Evolutionary conservation across 2,329 filamentous ascomycete species (phyloP), one percentile per base, ranked within the genome.

Genomic region (Paecilomyces sp.): DNA sequence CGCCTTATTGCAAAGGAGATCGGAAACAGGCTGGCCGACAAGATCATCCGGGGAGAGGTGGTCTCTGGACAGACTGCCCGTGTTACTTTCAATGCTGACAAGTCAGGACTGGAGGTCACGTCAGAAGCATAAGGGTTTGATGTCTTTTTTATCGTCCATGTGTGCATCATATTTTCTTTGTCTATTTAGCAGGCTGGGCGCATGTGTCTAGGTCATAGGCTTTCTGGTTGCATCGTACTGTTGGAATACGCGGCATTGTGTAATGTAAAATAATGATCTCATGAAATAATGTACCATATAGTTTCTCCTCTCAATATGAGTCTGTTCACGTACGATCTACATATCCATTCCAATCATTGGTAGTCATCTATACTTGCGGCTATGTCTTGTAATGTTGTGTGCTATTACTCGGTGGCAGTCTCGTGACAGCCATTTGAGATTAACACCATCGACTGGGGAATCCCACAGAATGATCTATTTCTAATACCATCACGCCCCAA

Each of bases 1-100:
- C 83, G 94, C 41, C 83, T 97, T 57, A 97, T 97, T 65, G 86
- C 89, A 24, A 96, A 89, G 69, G 87, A 97, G 76, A 91, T 99
- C 65, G 88, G 90, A 61, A 97, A 97, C 73, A 83, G 86, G 3
- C 82, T 97, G 47, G 94, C 94, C 0, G 92, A 96, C 70, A 89
- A 88, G 78, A 95, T 99, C 67, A 97, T 97, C 67, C 83, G 89
- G 58, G 94, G 94, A 22, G 80, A 91, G 74, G 77, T 97, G 61
- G 89, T 87, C 74, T 84, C 80, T 60, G 92, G 91, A 0, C 87
- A 96, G 68, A 83, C 78, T 2, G 93, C 89, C 3, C 82, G 81
- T 60, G 89, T 96, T 12, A 79, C 77, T 55, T 80, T 96, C 60
- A 88, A 85, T 57, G 82, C 84, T 12, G 85, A 86, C 61, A 82